Percentiles rank a stretch among this genome's conserved stretches.
Evolutionary conservation across 805 yeast species (phyloP).

Genomic region (Starmerella gropengiesseri): DNA sequence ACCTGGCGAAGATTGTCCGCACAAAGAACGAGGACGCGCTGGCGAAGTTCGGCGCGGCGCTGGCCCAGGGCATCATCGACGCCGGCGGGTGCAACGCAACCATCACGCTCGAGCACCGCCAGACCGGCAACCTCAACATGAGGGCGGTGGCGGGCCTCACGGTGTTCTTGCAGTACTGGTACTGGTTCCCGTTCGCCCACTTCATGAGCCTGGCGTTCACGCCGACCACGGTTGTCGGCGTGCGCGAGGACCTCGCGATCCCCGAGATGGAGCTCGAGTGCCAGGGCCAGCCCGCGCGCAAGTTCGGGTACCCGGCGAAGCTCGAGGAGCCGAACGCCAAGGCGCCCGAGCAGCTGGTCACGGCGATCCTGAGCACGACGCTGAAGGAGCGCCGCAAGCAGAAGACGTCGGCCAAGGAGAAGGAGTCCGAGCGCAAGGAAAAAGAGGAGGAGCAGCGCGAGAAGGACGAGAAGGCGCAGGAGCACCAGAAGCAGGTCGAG

Average conservation of each 20-base stretch:
- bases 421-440: constrained; percentile 24
- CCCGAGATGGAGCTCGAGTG: constrained; percentile 77
- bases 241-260: constrained; percentile 70
- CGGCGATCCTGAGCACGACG: constrained; percentile 91
- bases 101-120: constrained; percentile 74
- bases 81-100: constrained; percentile 99
- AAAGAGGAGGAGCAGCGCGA: constrained; percentile 25
- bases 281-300: constrained; percentile 58
- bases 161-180: constrained; percentile 89
- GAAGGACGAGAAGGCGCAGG: constrained; percentile 25
- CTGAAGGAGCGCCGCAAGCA: constrained; percentile 81
- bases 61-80: constrained; percentile 94
- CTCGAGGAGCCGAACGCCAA: constrained; percentile 66
- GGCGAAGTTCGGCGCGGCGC: constrained; percentile 94
- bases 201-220: constrained; percentile 83
- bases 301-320: constrained; percentile 84
- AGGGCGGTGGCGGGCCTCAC: constrained; percentile 88
- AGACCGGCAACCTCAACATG: constrained; percentile 81
- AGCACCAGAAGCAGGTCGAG: constrained; percentile 28
- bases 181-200: constrained; percentile 96
- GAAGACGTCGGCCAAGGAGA: constrained; percentile 26
- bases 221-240: constrained; percentile 84
- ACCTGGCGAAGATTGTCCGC: constrained; percentile 60
- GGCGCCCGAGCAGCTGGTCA: constrained; percentile 77
- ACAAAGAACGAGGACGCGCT: constrained; percentile 92